These are phyloP conservation scores for Lolium rigidum DNA, from an alignment of 176 grass and related monocot species.

Conservation along the genomic window DNA sequence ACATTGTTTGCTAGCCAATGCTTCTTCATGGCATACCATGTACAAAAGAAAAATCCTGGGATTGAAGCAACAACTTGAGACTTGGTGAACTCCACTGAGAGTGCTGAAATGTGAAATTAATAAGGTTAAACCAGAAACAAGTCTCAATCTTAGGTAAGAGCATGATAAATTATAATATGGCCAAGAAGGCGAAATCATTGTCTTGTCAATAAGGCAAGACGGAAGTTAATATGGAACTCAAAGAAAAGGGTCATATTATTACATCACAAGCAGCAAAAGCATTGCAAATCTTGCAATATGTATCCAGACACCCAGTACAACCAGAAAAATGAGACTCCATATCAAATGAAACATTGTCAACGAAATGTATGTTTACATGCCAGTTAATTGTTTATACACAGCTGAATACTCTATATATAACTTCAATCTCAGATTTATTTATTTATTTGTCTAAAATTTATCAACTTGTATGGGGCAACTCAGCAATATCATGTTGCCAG, in stretches of 20 bases:
- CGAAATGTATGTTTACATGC: neutral
- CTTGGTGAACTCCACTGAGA: constrained; percentile 94
- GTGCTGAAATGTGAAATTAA: constrained; percentile 60
- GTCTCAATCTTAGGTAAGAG: neutral
- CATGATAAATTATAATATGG: neutral
- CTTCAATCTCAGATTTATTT: neutral
- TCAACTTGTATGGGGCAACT: neutral
- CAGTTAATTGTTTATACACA: neutral
- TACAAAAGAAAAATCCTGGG: constrained; percentile 87
- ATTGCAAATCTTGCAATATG: neutral
- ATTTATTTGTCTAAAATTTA: neutral
- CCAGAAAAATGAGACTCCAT: neutral
- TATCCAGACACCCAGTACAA: neutral
- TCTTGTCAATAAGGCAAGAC: neutral
- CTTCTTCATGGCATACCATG: constrained; percentile 88
- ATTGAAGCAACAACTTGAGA: constrained; percentile 87
- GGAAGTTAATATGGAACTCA: neutral
- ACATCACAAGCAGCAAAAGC: neutral
- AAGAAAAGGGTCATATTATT: neutral
- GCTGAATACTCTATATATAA: neutral
- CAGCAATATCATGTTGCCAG: neutral
- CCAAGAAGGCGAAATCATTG: neutral
- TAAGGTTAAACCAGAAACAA: constrained; percentile 15
- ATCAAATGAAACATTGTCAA: neutral
- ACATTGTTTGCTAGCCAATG: constrained; percentile 98